Conservation (phyloP, 768 basidiomycete species). For the Podaxis pistillaris region DNA sequence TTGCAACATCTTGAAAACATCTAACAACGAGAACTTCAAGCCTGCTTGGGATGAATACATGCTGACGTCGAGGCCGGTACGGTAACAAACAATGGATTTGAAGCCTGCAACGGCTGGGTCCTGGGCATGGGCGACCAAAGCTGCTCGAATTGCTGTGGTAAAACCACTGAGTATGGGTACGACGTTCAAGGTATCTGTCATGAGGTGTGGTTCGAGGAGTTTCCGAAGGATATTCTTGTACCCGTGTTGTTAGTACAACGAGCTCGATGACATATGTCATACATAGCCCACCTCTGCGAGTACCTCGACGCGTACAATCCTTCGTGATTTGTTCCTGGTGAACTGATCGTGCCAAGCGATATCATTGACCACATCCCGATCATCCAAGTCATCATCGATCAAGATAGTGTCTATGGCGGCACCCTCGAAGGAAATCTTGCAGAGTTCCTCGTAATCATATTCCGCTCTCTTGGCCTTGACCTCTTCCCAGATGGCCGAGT, state of each 20-base stretch:
- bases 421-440: slow-evolving; percentile 49
- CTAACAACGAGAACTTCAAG: slow-evolving; percentile 29
- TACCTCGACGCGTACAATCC: slow-evolving; percentile 68
- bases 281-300: slow-evolving; percentile 59
- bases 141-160: slow-evolving; percentile 29
- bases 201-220: slow-evolving; percentile 21
- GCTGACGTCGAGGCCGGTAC: slow-evolving; percentile 65
- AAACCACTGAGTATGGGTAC: slow-evolving; percentile 30
- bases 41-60: slow-evolving; percentile 24
- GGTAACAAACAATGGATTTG: slow-evolving; percentile 78
- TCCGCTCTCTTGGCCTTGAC: slow-evolving; percentile 46
- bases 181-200: slow-evolving; percentile 18
- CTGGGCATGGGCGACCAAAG: slow-evolving; percentile 35
- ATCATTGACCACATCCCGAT: slow-evolving; percentile 43
- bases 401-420: slow-evolving; percentile 67
- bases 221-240: slow-evolving; percentile 31
- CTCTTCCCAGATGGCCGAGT: slow-evolving; percentile 51
- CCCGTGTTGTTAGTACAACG: slow-evolving; percentile 15
- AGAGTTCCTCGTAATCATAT: slow-evolving; percentile 56
- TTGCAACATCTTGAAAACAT: slow-evolving; percentile 33
- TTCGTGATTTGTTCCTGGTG: slow-evolving; percentile 47
- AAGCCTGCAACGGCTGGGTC: slow-evolving; percentile 59
- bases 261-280: slow-evolving; percentile 7
- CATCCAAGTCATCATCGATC: slow-evolving; percentile 70
- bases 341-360: slow-evolving; percentile 65